A percentile compares a stretch with the other conserved stretches of the same genome.
These are phyloP conservation scores for Aleurites moluccanus DNA, from an alignment of 441 rosid species.

Conservation along the genomic window DNA sequence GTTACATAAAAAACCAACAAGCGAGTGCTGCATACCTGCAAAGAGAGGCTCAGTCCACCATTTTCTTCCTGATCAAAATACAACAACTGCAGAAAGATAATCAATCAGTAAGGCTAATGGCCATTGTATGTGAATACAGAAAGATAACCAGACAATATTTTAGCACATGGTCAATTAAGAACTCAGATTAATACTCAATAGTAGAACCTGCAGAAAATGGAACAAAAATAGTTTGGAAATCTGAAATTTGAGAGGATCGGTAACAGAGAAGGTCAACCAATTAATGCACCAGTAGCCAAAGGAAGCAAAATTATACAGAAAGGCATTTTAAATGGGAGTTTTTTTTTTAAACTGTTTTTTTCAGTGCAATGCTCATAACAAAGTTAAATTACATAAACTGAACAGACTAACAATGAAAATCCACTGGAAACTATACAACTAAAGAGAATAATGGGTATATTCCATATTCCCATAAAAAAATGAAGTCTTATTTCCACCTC, in stretches of 20 bases:
- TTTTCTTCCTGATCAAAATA: slow-evolving; percentile 78
- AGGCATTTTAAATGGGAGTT: not conserved
- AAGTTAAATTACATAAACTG: not conserved
- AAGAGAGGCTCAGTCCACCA: slow-evolving; percentile 80
- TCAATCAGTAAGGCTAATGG: slow-evolving; percentile 14
- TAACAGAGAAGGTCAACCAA: not conserved
- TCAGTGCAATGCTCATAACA: not conserved
- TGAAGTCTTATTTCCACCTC: not conserved
- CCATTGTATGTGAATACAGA: not conserved
- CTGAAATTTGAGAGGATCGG: not conserved
- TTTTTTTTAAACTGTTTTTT: not conserved
- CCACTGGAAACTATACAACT: not conserved
- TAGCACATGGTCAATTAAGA: not conserved
- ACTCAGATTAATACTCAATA: not conserved
- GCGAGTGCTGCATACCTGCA: slow-evolving; percentile 56
- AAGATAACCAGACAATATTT: not conserved
- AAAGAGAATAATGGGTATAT: not conserved
- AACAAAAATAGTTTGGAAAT: not conserved
- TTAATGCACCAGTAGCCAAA: not conserved
- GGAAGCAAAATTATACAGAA: not conserved
- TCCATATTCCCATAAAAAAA: not conserved
- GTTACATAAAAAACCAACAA: not conserved
- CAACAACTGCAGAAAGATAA: slow-evolving; percentile 68
- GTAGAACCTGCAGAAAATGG: not conserved
- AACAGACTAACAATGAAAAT: not conserved